Evolutionary conservation across 2,329 filamentous ascomycete genomes (phyloP).

Genomic region (Neofusicoccum laricinum): DNA sequence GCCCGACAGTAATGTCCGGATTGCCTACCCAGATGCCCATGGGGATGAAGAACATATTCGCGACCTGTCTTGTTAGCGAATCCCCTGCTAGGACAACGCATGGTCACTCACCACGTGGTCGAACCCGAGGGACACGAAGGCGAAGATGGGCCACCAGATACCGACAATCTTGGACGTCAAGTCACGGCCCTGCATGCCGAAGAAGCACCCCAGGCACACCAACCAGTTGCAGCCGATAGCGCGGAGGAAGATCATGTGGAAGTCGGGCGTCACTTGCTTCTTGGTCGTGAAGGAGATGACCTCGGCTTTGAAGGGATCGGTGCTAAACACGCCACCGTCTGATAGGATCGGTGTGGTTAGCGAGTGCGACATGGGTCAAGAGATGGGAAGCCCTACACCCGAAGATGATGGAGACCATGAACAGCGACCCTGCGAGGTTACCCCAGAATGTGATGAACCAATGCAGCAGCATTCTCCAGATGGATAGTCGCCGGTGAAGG

Average conservation of each 20-base stretch:
- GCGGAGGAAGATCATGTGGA: constrained; percentile 23
- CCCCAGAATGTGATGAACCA: constrained; percentile 50
- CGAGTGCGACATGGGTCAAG: not conserved
- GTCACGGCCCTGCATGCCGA: constrained; percentile 24
- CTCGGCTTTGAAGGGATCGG: constrained; percentile 20
- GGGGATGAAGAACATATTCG: constrained; percentile 30
- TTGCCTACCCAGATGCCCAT: constrained; percentile 26
- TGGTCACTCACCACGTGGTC: constrained; percentile 23
- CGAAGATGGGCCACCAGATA: constrained; percentile 28
- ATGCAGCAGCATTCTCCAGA: constrained; percentile 36
- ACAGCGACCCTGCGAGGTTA: constrained; percentile 49
- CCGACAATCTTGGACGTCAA: constrained; percentile 24
- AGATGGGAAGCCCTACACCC: constrained; percentile 34
- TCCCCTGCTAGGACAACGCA: too few species aligned
- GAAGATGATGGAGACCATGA: constrained; percentile 48
- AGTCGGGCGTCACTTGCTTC: constrained; percentile 22
- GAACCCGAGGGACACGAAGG: constrained; percentile 26
- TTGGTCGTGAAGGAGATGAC: constrained; percentile 21
- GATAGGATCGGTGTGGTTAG: constrained; percentile 20
- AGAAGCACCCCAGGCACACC: constrained; percentile 24
- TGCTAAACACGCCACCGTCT: constrained; percentile 46
- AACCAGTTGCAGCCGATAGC: constrained; percentile 26
- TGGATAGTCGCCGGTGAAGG: constrained; percentile 26
- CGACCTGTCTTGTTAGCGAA: constrained; percentile 10
- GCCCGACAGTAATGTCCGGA: constrained; percentile 21